Evolutionary conservation across 305 asterid genomes (phyloP).

Genomic region (Fraxinus velutina): DNA sequence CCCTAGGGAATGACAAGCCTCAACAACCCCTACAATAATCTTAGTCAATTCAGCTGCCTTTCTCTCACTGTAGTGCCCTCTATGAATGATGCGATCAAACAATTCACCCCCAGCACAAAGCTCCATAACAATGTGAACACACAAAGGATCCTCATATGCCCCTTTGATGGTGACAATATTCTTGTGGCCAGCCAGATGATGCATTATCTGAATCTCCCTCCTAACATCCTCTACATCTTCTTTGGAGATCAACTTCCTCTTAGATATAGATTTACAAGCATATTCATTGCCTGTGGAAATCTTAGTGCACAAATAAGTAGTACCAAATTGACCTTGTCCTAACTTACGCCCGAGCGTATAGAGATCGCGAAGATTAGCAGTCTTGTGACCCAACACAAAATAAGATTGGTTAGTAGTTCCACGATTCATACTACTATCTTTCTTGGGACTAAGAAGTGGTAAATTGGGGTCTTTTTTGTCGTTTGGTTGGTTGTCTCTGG

Average conservation of each 20-base stretch:
- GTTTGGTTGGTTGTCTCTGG: constrained; percentile 35
- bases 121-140: constrained; percentile 91
- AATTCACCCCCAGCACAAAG: constrained; percentile 91
- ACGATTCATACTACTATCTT: constrained; percentile 58
- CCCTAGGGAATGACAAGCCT: constrained; percentile 94
- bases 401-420: constrained; percentile 50
- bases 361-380: constrained; percentile 68
- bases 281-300: constrained; percentile 50
- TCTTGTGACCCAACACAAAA: constrained; percentile 69
- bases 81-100: constrained; percentile 81
- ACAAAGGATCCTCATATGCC: constrained; percentile 75
- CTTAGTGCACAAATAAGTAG: constrained; percentile 72
- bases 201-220: constrained; percentile 96
- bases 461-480: constrained; percentile 26
- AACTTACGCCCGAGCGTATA: constrained; percentile 71
- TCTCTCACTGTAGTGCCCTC: constrained; percentile 85
- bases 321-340: constrained; percentile 94
- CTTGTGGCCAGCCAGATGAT: constrained; percentile 84
- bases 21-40: constrained; percentile 83
- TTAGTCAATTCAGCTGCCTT: constrained; percentile 84
- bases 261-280: constrained; percentile 85
- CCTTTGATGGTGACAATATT: constrained; percentile 84
- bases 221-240: constrained; percentile 90
- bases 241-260: constrained; percentile 74
- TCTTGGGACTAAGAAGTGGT: constrained; percentile 33